Base-by-base conservation (phyloP, 345 rosid genomes). In the Linum lewisii region DNA sequence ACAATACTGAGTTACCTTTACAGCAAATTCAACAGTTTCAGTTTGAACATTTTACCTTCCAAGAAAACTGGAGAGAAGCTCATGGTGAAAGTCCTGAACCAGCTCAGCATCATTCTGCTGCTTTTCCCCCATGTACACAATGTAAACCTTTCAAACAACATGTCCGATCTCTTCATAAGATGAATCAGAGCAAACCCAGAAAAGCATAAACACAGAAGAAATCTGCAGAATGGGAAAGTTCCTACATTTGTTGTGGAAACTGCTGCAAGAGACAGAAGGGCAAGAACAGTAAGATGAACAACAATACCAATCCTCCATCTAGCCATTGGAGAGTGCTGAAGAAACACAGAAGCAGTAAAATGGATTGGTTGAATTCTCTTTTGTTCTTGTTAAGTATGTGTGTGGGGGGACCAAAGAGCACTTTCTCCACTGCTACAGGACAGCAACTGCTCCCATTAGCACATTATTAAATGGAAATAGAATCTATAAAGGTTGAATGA, bases 81-180 rank as follows among this genome's bases (percentile, higher is more conserved):
- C 63, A 59, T 71, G 82, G 65, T 82, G 84, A 42, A 63, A 75
- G 24, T 75, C 75, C 67, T 67, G 79, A 51, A 73, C 71, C 38
- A 71, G 73, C 42, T 69, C 68, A 20, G 75, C 63, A 36, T 77
- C 68, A 42, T 67, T 71, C 50, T 66, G 51, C 29, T 24, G 57
- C 51, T 42, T 71, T 9, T 72, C 77, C 32, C 87, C 87, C 82
- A 75, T 69, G 51, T 79, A 79, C 29, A 79, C 84, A 56, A 82
- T 77, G 66, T 82, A 72, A 57, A 66, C 82, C 87, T 82, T n/a
- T 71, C 20, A 53, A 60, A 51, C 8, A 62, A 11, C 5, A 34
- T 11, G 7, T 5, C 10, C 5, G 1, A 34, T 34, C 7, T 6
- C 1, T 42, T 16, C 34, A 29, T 29, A 29, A 42, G 47, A 7